A percentile compares a stretch with the other conserved stretches of the same genome.
Conservation (phyloP, 495 filamentous ascomycete genomes). For the Aspergillus asperescens region DNA sequence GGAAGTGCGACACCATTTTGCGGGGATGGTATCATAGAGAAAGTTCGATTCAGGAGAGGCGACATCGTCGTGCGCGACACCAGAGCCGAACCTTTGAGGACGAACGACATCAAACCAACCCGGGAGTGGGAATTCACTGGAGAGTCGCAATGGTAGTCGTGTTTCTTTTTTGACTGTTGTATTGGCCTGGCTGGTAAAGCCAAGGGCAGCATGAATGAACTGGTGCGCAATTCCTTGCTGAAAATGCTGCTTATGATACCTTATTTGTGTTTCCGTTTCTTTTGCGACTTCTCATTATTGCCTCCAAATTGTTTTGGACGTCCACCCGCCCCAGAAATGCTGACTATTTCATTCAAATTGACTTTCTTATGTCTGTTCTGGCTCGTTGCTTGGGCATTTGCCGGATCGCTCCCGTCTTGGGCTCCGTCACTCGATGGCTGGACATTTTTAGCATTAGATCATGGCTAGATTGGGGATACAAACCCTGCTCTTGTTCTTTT, state of each 20-base stretch:
- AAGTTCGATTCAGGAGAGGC: neutral
- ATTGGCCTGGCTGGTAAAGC: neutral
- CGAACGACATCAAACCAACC: neutral
- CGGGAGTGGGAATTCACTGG: neutral
- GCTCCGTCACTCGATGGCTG: constrained; percentile 15
- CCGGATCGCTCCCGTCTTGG: constrained; percentile 13
- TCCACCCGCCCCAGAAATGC: constrained; percentile 31
- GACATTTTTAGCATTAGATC: constrained; percentile 5
- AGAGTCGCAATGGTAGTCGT: neutral
- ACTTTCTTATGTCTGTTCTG: constrained; percentile 17
- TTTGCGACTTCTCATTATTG: constrained; percentile 30
- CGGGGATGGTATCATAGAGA: neutral
- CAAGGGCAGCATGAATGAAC: neutral
- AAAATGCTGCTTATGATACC: neutral
- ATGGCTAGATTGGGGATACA: neutral
- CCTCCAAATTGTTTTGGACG: constrained; percentile 8
- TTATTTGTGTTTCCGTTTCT: constrained; percentile 37
- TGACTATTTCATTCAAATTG: constrained; percentile 26
- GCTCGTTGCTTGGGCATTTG: constrained; percentile 6
- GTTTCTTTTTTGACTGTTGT: neutral
- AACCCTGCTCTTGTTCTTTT: constrained; percentile 29
- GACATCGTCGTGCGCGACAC: constrained; percentile 1
- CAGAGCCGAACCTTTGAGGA: neutral
- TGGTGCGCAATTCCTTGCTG: neutral
- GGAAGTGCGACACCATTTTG: neutral